Evolutionary conservation across 306 rosid species (phyloP), one percentile per base, ranked within the genome.

Genomic region (Trichosanthes truncata): DNA sequence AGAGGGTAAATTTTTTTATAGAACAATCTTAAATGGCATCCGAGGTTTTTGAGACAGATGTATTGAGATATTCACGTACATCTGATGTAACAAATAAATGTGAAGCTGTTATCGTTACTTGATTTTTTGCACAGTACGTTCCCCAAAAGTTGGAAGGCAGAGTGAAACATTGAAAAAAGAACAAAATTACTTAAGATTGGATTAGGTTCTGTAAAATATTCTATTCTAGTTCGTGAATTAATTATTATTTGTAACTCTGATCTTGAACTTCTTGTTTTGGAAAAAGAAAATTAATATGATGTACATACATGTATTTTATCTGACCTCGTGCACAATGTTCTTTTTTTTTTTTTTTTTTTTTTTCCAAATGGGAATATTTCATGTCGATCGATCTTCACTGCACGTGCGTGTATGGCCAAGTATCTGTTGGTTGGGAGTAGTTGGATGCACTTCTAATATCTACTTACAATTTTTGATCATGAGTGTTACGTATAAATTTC

Each of bases 1-100:
- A 89, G 98, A 86, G 93, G 91, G 80, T 96, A 93, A 96, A 80
- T 78, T 0, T 29, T 74, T 51, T 66, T 33, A 17, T 9, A 29
- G 10, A 1, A 17, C 12, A 33, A 74, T 74, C 62, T 26, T 74
- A 15, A 51, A 74, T 31, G 45, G 8, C 63, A 48, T 74, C 45
- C 12, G 26, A 74, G 53, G 76, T 43, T 43, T 45, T 21, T 71
- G 77, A 72, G 57, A 40, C 10, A 41, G 77, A 51, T 74, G 62
- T 74, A 74, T 55, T 74, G 36, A 48, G 61, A 74, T 46, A 49
- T 74, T 49, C 45, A 74, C 31, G 78, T 74, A 51, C 78, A 73
- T 73, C 53, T 48, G 29, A 26, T 73, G 60, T 43, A 71, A 23
- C 76, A 45, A 73, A 46, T 73, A 72, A 56, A 73, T 48, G 13